Percentiles rank a stretch among this genome's conserved stretches.
Conservation (phyloP, 2,329 filamentous ascomycete species). For the Colletotrichum sp. region DNA sequence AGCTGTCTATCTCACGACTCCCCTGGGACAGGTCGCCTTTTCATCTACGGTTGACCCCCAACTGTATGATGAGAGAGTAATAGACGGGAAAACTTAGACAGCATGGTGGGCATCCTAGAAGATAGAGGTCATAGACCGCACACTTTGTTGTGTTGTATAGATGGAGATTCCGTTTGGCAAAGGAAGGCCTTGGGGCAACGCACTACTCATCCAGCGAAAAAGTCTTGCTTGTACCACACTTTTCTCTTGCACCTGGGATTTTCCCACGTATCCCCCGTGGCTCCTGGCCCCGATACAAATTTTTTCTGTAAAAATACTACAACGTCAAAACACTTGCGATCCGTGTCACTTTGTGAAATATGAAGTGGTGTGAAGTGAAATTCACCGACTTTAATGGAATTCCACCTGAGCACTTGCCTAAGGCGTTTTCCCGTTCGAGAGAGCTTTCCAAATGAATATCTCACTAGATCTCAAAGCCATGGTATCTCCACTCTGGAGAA, state of each 20-base stretch:
- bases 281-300: conserved; percentile 20
- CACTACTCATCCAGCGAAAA: conserved; percentile 16
- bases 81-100: conserved; percentile 21
- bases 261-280: conserved; percentile 16
- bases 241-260: not conserved
- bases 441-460: rapidly evolving
- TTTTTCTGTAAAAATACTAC: conserved; percentile 24
- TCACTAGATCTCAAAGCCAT: not conserved
- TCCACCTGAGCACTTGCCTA: not conserved
- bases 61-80: conserved; percentile 16
- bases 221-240: conserved; percentile 11
- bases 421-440: not conserved
- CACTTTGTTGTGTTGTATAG: conserved; percentile 21
- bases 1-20: not conserved
- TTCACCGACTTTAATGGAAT: rapidly evolving
- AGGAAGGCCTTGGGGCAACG: not conserved
- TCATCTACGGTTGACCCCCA: conserved; percentile 7
- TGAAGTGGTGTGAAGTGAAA: not conserved
- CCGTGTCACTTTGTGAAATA: not conserved
- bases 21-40: conserved; percentile 18
- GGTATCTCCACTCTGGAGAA: not conserved
- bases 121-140: conserved; percentile 22
- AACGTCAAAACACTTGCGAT: conserved; percentile 7
- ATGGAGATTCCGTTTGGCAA: conserved; percentile 15
- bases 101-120: conserved; percentile 19